These are phyloP conservation scores for Rhexocercosporidium sp. DNA, from an alignment of 2,329 filamentous ascomycete genomes.

Conservation along the genomic window DNA sequence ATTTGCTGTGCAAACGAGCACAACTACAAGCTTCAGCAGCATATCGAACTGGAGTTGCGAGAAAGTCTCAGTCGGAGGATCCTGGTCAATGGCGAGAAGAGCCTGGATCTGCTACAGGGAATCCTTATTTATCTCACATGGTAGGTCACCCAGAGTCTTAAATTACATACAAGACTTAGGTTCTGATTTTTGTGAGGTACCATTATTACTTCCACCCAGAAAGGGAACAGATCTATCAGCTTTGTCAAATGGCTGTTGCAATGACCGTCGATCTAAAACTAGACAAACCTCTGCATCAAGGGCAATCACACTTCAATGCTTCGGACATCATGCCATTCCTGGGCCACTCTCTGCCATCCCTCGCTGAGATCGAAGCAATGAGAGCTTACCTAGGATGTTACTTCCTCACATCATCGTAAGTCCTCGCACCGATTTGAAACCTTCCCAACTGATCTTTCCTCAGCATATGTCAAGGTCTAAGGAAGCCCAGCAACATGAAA, in stretches of 20 bases:
- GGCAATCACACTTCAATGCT: not conserved
- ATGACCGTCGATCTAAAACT: slow-evolving; percentile 42
- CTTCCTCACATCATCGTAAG: slow-evolving; percentile 38
- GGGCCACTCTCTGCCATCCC: not conserved
- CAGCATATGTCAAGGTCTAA: slow-evolving; percentile 36
- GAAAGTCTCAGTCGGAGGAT: slow-evolving; percentile 62
- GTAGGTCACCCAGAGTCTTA: slow-evolving; percentile 45
- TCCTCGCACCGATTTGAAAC: not conserved
- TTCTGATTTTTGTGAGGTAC: slow-evolving; percentile 29
- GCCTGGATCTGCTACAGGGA: slow-evolving; percentile 60
- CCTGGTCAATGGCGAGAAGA: slow-evolving; percentile 61
- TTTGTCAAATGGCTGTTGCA: slow-evolving; percentile 40
- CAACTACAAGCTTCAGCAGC: slow-evolving; percentile 55
- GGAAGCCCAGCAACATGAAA: slow-evolving; percentile 36
- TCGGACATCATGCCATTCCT: not conserved
- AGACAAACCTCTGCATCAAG: slow-evolving; percentile 18
- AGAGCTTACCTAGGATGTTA: slow-evolving; percentile 39
- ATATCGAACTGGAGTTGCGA: slow-evolving; percentile 63
- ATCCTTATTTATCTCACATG: slow-evolving; percentile 62
- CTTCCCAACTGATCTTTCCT: not conserved
- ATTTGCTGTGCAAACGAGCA: slow-evolving; percentile 55
- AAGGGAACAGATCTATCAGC: slow-evolving; percentile 42
- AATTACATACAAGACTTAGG: not conserved
- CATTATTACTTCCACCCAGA: slow-evolving; percentile 41
- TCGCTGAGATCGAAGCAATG: slow-evolving; percentile 32